Base-by-base conservation (phyloP, 2,329 filamentous ascomycete species). In the Dothistroma septosporum region DNA sequence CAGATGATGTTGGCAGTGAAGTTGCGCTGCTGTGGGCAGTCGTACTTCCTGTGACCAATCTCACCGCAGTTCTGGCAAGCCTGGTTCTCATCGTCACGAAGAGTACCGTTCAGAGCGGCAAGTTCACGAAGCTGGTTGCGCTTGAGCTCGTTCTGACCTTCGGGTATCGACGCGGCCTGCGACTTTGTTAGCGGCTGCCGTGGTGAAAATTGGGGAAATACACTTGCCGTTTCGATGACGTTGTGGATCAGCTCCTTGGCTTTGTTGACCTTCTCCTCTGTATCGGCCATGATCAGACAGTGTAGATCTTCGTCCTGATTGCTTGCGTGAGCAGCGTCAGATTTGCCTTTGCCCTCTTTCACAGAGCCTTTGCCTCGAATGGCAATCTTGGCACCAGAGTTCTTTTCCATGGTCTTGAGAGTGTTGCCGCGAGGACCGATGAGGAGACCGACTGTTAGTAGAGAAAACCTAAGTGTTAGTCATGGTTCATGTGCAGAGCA, bases 401-500 rank as follows among this genome's bases (percentile, higher is more conserved):
- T 92, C 74, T 88, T 86, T 78, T 99, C 94, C 94, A 99, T 99
- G 79, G 97, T 99, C 83, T 99, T 99, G 75, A 99, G 82, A 70
- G 94, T 99, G 78, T 99, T 99, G 80, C 94, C 94, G 93, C 94
- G 94, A 80, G 94, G 94, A 80, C 94, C 94, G 87, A 99, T 99
- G 79, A 99, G 92, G 85, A 99, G 88, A 80, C 94, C 94, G 87
- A 99, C 94, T 99, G 78, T 96, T 87, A 89, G 85, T 85, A 80
- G 78, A 82, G 83, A 82, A 80, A 87, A 89, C 86, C 89, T 92
- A 89, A 82, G 87, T 90, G 91, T 99, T 96, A 72, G 69, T 70
- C 50, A 66, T 63, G 64, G 61, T 69, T 69, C 64, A 60, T 64
- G 48, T 60, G 57, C 53, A 61, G 37, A 62, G 37, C 53, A 53